Conservation (phyloP, 495 filamentous ascomycete genomes). For the Penicillium soppii region DNA sequence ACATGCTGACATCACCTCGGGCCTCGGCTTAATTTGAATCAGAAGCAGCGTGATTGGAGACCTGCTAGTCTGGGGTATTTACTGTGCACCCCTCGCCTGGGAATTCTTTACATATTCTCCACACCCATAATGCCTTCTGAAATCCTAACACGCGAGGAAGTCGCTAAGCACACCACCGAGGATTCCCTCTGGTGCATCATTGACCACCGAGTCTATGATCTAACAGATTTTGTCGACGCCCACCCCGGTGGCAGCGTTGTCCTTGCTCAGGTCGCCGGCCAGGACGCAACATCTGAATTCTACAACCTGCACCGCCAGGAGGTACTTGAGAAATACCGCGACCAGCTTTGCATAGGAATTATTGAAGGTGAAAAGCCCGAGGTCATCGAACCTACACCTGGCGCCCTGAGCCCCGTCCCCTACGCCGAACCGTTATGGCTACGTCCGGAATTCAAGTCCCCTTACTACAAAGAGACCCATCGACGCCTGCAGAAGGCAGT, state of each 20-base stretch:
- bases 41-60: slow-evolving; percentile 6
- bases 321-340: slow-evolving; percentile 70
- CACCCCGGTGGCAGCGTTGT: slow-evolving; percentile 60
- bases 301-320: slow-evolving; percentile 61
- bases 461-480: slow-evolving; percentile 81
- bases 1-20: slow-evolving; percentile 7
- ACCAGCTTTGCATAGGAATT: slow-evolving; percentile 69
- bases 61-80: slow-evolving; percentile 9
- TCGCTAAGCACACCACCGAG: slow-evolving; percentile 53
- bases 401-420: slow-evolving; percentile 72
- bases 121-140: slow-evolving; percentile 26
- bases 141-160: slow-evolving; percentile 45
- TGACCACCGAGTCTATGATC: slow-evolving; percentile 59
- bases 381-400: slow-evolving; percentile 66
- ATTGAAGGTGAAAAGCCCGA: slow-evolving; percentile 72
- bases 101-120: neutral
- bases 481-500: slow-evolving; percentile 66
- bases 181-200: slow-evolving; percentile 59
- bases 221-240: slow-evolving; percentile 57
- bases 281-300: slow-evolving; percentile 56
- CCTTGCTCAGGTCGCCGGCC: slow-evolving; percentile 53
- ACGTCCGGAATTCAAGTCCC: slow-evolving; percentile 72
- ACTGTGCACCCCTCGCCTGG: neutral
- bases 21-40: slow-evolving; percentile 12
- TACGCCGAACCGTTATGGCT: slow-evolving; percentile 85